A percentile compares a stretch with the other conserved stretches of the same genome.
Evolutionary conservation across 768 basidiomycete genomes (phyloP).

Genomic region (Mycena galericulata): DNA sequence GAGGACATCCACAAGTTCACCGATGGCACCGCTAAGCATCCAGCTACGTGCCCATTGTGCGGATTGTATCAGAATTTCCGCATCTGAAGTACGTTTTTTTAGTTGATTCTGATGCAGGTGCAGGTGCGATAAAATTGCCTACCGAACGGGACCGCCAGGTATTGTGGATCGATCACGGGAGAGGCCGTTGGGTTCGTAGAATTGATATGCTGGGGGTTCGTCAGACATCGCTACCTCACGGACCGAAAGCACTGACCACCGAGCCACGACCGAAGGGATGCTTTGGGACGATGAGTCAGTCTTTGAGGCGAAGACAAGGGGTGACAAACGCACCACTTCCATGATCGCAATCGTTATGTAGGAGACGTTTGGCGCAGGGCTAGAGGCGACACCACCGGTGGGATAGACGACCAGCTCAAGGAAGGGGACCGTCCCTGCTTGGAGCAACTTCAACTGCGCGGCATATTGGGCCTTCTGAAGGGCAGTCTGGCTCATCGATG

Average conservation of each 20-base stretch:
- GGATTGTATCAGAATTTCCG: not conserved
- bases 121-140: not conserved
- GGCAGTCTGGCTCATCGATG: not conserved
- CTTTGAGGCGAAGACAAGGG: not conserved
- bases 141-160: not conserved
- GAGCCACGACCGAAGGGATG: not conserved
- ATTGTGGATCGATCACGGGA: not conserved
- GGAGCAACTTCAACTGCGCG: not conserved
- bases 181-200: not conserved
- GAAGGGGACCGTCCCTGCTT: not conserved
- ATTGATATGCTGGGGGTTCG: not conserved
- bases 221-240: not conserved
- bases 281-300: not conserved
- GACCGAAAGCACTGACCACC: not conserved
- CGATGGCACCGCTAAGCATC: not conserved
- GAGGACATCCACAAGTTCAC: not conserved
- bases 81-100: not conserved
- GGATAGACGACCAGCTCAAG: not conserved
- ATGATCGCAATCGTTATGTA: not conserved
- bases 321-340: not conserved
- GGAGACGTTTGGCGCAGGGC: not conserved
- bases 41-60: not conserved
- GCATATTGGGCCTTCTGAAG: not conserved
- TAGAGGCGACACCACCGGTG: not conserved
- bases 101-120: not conserved